phyloP scores from a whole-genome alignment of 352 stramenopile species.

The Lagenidium sp. region DNA sequence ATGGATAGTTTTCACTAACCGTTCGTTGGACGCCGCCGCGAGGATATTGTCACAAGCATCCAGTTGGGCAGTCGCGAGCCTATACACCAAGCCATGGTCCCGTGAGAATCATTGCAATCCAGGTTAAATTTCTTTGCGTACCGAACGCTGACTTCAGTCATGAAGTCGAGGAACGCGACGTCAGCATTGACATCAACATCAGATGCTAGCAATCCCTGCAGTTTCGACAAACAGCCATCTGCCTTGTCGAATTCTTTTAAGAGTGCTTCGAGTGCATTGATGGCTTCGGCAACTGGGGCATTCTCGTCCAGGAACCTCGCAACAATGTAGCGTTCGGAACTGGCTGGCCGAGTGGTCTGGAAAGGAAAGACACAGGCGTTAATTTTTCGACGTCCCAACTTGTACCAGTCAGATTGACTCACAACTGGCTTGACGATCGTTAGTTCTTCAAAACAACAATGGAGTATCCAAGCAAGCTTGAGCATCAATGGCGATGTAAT shows the following conservation, averaged over 20 bases:
- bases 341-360: conserved; percentile 71
- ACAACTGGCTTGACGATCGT: conserved; percentile 65
- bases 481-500: conserved; percentile 46
- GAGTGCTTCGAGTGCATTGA: not conserved
- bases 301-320: conserved; percentile 15
- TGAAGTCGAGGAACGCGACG: conserved; percentile 29
- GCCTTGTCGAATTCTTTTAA: not conserved
- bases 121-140: conserved; percentile 3
- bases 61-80: conserved; percentile 12
- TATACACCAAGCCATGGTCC: too few relatives aligned
- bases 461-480: conserved; percentile 51
- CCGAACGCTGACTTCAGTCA: conserved; percentile 20
- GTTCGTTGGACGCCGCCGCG: conserved; percentile 14
- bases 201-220: too few relatives aligned
- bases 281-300: not conserved
- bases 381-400: too few relatives aligned
- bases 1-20: too few relatives aligned
- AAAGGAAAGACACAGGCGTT: too few relatives aligned
- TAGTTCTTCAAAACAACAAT: conserved; percentile 49
- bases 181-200: not conserved
- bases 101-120: too few relatives aligned
- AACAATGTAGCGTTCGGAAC: conserved; percentile 71
- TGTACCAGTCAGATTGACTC: conserved; percentile 3
- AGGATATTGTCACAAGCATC: conserved; percentile 31
- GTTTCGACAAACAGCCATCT: too few relatives aligned